Conservation (phyloP, 2,329 filamentous ascomycete genomes). For the Neofusicoccum parvum region DNA sequence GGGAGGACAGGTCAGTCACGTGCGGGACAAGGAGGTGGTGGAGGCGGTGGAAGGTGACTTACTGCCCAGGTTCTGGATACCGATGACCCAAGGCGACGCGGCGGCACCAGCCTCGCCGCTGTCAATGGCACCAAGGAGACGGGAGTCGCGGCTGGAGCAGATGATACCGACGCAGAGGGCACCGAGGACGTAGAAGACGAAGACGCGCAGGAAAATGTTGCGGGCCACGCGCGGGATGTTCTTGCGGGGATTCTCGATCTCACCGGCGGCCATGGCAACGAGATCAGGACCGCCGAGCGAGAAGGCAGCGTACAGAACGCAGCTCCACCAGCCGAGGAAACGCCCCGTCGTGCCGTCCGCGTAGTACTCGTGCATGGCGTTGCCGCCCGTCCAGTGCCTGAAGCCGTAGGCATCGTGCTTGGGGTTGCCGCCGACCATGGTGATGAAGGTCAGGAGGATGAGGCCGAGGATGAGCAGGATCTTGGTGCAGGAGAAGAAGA, state of each 20-base stretch:
- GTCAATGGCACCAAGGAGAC: slow-evolving; percentile 44
- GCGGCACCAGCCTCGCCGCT: slow-evolving; percentile 31
- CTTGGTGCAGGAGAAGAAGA: slow-evolving; percentile 50
- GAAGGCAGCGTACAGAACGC: slow-evolving; percentile 55
- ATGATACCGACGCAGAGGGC: slow-evolving; percentile 60
- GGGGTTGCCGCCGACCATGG: slow-evolving; percentile 50
- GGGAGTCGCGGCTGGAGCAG: slow-evolving; percentile 53
- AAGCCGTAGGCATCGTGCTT: slow-evolving; percentile 47
- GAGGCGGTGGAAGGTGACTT: neutral
- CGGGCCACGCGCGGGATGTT: slow-evolving; percentile 73
- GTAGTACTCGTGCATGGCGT: slow-evolving; percentile 63
- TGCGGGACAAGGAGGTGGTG: neutral
- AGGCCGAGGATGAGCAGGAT: slow-evolving; percentile 50
- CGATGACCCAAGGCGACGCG: slow-evolving; percentile 65
- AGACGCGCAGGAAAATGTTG: slow-evolving; percentile 76
- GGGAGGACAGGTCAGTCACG: neutral
- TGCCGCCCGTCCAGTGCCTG: slow-evolving; percentile 46
- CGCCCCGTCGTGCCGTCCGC: slow-evolving; percentile 55
- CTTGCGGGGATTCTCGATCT: slow-evolving; percentile 47
- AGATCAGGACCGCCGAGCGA: slow-evolving; percentile 53
- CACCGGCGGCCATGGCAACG: slow-evolving; percentile 52
- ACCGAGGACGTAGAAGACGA: slow-evolving; percentile 50
- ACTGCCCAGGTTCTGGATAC: slow-evolving; percentile 56
- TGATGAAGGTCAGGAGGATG: slow-evolving; percentile 51
- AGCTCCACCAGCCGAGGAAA: slow-evolving; percentile 61